Evolutionary conservation across 805 yeast genomes (phyloP).

Genomic region (Kluyveromyces nonfermentans): DNA sequence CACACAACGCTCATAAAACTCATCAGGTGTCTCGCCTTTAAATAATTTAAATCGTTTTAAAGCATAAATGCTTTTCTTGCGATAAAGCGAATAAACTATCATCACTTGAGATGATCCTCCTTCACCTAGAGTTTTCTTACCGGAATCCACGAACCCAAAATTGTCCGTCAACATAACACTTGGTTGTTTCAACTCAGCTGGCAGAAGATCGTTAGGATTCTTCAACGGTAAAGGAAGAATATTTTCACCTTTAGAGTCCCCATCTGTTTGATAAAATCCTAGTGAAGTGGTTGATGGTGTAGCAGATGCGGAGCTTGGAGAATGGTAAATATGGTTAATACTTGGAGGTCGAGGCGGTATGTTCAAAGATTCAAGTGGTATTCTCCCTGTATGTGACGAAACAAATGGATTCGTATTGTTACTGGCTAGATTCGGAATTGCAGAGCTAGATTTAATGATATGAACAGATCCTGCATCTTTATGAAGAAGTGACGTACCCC

Average conservation of each 20-base stretch:
- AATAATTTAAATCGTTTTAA: slow-evolving; percentile 56
- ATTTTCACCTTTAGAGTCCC: slow-evolving; percentile 32
- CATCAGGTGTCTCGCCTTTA: slow-evolving; percentile 50
- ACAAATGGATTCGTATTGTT: slow-evolving; percentile 26
- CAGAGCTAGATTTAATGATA: slow-evolving; percentile 14
- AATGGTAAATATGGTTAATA: neutral
- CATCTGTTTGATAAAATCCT: slow-evolving; percentile 27
- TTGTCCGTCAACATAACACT: slow-evolving; percentile 43
- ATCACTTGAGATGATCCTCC: slow-evolving; percentile 69
- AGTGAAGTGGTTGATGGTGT: slow-evolving; percentile 2
- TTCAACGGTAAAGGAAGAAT: slow-evolving; percentile 52
- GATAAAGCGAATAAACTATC: slow-evolving; percentile 32
- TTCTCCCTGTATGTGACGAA: slow-evolving; percentile 27
- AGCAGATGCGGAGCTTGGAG: slow-evolving; percentile 3
- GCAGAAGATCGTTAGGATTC: slow-evolving; percentile 57
- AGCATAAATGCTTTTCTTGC: slow-evolving; percentile 42
- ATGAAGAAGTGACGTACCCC: slow-evolving; percentile 19
- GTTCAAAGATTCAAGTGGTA: slow-evolving; percentile 20
- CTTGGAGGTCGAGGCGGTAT: slow-evolving; percentile 1
- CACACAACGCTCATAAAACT: slow-evolving; percentile 54
- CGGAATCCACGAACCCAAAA: slow-evolving; percentile 38
- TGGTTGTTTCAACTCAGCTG: slow-evolving; percentile 41
- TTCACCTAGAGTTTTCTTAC: slow-evolving; percentile 47
- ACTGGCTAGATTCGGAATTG: slow-evolving; percentile 20
- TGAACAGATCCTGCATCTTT: slow-evolving; percentile 10